Percentiles rank a stretch among this genome's conserved stretches.
phyloP scores from a whole-genome alignment of 2,329 filamentous ascomycete genomes.

The Aaosphaeria pasadenensis region DNA sequence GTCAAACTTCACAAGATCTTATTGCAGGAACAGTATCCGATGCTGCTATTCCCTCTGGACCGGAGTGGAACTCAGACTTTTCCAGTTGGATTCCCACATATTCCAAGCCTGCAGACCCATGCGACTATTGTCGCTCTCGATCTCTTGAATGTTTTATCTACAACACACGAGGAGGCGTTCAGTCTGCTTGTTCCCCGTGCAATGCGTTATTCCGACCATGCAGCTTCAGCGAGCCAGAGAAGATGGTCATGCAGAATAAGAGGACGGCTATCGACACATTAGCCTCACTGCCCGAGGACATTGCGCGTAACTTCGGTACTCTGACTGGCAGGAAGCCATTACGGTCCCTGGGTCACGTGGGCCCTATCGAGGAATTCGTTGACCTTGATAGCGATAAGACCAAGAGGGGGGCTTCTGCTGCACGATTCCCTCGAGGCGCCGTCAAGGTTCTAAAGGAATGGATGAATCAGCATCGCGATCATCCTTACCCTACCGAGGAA shows the following conservation, averaged over 20 bases:
- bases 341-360: conserved; percentile 32
- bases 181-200: conserved; percentile 45
- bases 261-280: conserved; percentile 46
- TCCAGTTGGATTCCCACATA: conserved; percentile 47
- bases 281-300: conserved; percentile 45
- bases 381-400: conserved; percentile 18
- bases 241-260: conserved; percentile 25
- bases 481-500: conserved; percentile 85
- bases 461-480: conserved; percentile 74
- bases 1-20: conserved; percentile 1
- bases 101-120: conserved; percentile 43
- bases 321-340: conserved; percentile 38
- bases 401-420: conserved; percentile 33
- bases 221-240: conserved; percentile 42
- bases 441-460: conserved; percentile 80
- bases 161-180: conserved; percentile 34
- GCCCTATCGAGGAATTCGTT: conserved; percentile 32
- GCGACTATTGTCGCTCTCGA: conserved; percentile 47
- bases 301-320: conserved; percentile 26
- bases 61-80: conserved; percentile 42
- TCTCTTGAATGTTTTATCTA: conserved; percentile 48
- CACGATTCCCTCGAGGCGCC: conserved; percentile 72
- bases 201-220: conserved; percentile 48
- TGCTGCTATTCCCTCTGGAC: background rate
- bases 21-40: background rate